Percentiles rank a stretch among this genome's conserved stretches.
These are phyloP conservation scores for Wickerhamomyces canadensis DNA, from an alignment of 805 yeast species.

Conservation along the genomic window DNA sequence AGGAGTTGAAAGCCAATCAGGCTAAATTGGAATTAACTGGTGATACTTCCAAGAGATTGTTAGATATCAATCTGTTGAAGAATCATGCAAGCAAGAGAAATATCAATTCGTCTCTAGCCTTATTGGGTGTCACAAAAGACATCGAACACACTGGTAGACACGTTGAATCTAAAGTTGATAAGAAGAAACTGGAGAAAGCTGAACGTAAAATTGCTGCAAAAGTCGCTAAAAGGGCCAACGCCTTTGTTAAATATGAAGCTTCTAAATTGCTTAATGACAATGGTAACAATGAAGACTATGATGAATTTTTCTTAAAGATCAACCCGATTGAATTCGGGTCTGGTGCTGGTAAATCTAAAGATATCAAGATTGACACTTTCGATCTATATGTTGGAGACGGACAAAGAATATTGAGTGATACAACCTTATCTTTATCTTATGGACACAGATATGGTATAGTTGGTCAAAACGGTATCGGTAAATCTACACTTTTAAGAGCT, in stretches of 20 bases:
- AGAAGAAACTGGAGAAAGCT: slow-evolving; percentile 94
- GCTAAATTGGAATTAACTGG: slow-evolving; percentile 75
- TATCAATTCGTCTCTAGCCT: slow-evolving; percentile 67
- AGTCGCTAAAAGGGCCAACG: slow-evolving; percentile 81
- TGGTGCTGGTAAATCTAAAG: slow-evolving; percentile 95
- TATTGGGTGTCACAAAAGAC: slow-evolving; percentile 74
- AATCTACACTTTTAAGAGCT: slow-evolving; percentile 88
- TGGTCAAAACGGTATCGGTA: slow-evolving; percentile 99
- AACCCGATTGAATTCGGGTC: slow-evolving; percentile 90
- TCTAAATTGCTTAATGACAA: slow-evolving; percentile 72
- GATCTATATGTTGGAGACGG: slow-evolving; percentile 97
- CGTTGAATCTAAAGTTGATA: slow-evolving; percentile 91
- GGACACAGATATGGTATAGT: slow-evolving; percentile 97
- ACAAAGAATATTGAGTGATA: slow-evolving; percentile 83
- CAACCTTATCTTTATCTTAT: slow-evolving; percentile 78
- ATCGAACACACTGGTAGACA: slow-evolving; percentile 89
- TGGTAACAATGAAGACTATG: slow-evolving; percentile 68
- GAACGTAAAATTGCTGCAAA: slow-evolving; percentile 96
- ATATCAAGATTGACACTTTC: slow-evolving; percentile 86
- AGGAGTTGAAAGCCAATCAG: slow-evolving; percentile 58
- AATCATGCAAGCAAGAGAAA: slow-evolving; percentile 60
- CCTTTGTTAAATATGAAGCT: slow-evolving; percentile 88
- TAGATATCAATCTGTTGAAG: slow-evolving; percentile 71
- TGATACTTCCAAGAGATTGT: slow-evolving; percentile 80
- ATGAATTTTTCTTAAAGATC: slow-evolving; percentile 89